Base-by-base conservation (phyloP, 345 rosid species). In the Cochlearia excelsa region DNA sequence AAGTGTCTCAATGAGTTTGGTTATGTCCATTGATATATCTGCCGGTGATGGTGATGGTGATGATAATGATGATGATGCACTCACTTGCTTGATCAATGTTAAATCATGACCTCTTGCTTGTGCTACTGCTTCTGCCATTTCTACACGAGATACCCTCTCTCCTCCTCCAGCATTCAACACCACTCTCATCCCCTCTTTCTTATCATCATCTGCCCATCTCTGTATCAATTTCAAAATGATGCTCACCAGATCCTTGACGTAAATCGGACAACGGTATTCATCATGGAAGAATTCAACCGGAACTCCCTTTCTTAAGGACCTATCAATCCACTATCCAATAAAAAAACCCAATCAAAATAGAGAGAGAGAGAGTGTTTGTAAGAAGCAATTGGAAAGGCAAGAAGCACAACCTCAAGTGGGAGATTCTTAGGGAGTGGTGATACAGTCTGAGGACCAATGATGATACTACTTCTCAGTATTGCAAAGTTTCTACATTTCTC, bases 181-280 rank as follows among this genome's bases (percentile, higher is more conserved):
- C 42, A 83, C 52, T 63, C 73, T 80, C 95, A 84, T 82, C 67
- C 63, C 69, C 78, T 84, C 78, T 53, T 16, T 16, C 23, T 16
- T 16, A 16, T 16, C 23, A 16, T 75, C 80, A 63, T 79, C 95
- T 88, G 51, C 35, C 95, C 95, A 86, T 74, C 43, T 79, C 33
- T 77, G 44, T 40, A 75, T 72, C 75, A 86, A 65, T 26, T 72
- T 53, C 59, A 68, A 64, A 57, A 75, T 76, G 61, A 83, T 45
- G 26, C 35, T 58, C 69, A 88, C 86, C 2, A 84, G 78, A 77
- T 92, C 98, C 79, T 79, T 79, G 49, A 92, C 85, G 69, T 83
- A 86, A 29, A 92, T 82, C 2, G 98, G 96, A 70, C 93, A 88
- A 58, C 98, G 92, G 54, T 58, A 88, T 80, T 92, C 98, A 10